phyloP scores from a whole-genome alignment of 208 protist genomes.

The Wallacemonas collosoma region DNA sequence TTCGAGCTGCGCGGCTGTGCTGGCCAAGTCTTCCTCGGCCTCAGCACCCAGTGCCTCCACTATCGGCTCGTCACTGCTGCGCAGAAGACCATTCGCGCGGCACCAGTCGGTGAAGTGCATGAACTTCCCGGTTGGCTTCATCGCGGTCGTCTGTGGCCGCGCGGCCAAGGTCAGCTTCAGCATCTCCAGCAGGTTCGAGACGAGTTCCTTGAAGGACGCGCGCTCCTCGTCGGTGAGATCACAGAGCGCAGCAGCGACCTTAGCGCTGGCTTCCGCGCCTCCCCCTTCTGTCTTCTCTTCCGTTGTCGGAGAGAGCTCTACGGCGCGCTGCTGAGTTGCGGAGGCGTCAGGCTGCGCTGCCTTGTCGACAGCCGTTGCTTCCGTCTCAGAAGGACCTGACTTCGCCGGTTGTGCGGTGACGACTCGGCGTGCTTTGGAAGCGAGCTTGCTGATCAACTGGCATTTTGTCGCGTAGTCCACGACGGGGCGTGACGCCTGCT shows the following conservation, averaged over 20 bases:
- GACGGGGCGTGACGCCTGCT: not conserved
- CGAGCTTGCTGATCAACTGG: conserved; percentile 76
- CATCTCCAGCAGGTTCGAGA: conserved; percentile 29
- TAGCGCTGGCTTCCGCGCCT: not conserved
- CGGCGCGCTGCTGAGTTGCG: no score
- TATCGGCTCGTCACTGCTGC: conserved; percentile 22
- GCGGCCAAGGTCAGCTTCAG: conserved; percentile 33
- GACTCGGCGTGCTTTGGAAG: conserved; percentile 78
- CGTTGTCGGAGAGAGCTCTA: no score
- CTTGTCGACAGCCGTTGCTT: no score
- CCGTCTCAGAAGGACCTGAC: not conserved
- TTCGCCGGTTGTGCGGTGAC: conserved; percentile 24
- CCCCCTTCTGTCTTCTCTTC: not conserved
- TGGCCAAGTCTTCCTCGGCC: conserved; percentile 37
- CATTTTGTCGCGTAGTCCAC: conserved; percentile 58
- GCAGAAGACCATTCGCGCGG: conserved; percentile 37
- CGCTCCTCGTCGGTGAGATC: conserved; percentile 42
- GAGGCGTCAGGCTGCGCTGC: no score
- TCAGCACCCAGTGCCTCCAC: conserved; percentile 38
- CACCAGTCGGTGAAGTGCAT: conserved; percentile 63
- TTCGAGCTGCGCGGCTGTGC: conserved; percentile 70
- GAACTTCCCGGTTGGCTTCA: conserved; percentile 68
- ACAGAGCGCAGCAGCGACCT: not conserved
- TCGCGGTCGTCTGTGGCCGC: conserved; percentile 23
- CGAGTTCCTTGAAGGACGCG: conserved; percentile 27